These are phyloP conservation scores for Pistacia atlantica DNA, from an alignment of 345 rosid species.

Conservation along the genomic window DNA sequence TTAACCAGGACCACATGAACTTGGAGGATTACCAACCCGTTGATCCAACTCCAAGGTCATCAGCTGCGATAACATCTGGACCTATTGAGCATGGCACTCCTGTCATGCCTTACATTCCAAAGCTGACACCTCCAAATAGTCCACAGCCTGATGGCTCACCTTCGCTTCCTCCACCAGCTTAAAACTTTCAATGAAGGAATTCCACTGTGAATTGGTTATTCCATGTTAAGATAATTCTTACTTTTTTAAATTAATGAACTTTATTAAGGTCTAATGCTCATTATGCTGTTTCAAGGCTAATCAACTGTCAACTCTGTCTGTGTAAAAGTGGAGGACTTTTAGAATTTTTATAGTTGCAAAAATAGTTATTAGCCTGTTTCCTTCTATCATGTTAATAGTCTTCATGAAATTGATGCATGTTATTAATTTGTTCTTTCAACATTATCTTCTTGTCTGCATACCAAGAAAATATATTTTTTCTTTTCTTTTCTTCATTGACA, in stretches of 20 bases:
- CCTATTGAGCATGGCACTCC: constrained; percentile 12
- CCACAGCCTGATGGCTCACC: neutral
- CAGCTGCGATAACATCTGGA: neutral
- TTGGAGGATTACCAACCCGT: constrained; percentile 11
- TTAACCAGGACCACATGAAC: neutral
- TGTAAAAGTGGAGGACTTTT: neutral
- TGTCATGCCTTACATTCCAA: constrained; percentile 21
- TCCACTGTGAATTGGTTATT: neutral
- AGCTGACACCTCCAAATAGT: constrained; percentile 7
- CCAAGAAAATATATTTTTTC: neutral
- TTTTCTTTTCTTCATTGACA: neutral
- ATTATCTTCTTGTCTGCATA: neutral
- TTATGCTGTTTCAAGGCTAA: neutral
- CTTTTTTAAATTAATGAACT: neutral
- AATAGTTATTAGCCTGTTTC: neutral
- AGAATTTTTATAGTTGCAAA: neutral
- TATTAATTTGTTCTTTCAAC: no score
- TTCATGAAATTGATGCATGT: neutral
- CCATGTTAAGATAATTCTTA: neutral
- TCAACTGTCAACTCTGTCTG: neutral
- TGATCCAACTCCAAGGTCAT: constrained; percentile 19
- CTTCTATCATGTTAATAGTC: neutral
- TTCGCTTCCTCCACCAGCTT: constrained; percentile 9
- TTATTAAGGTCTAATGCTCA: neutral
- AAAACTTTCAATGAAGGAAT: neutral